Conservation (phyloP, 495 filamentous ascomycete genomes). For the Evernia prunastri region DNA sequence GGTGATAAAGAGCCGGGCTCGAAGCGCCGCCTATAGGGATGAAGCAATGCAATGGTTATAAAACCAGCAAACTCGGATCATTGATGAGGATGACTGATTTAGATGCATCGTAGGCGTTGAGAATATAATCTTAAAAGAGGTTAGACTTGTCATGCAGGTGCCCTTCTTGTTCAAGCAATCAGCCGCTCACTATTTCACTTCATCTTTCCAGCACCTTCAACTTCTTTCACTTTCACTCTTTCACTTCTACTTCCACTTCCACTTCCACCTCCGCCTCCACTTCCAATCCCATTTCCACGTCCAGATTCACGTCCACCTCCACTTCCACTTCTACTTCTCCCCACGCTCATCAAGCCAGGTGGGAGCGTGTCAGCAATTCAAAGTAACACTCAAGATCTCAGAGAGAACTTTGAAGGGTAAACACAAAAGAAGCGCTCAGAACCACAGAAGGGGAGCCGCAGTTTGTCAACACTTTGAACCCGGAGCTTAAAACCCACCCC, state of each 20-base stretch:
- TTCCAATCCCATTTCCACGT: too few relatives aligned
- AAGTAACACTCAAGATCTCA: background rate
- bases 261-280: too few relatives aligned
- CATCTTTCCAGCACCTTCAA: background rate
- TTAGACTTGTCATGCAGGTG: background rate
- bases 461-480: background rate
- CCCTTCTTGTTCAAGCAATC: background rate
- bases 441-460: background rate
- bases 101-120: background rate
- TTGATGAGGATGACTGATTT: background rate
- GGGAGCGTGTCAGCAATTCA: background rate
- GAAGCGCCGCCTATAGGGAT: background rate
- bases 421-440: background rate
- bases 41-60: background rate
- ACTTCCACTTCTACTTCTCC: too few relatives aligned
- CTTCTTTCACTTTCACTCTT: background rate
- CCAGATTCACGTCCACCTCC: too few relatives aligned
- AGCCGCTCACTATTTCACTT: background rate
- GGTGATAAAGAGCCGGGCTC: background rate
- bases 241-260: too few relatives aligned
- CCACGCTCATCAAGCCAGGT: background rate
- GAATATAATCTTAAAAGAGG: background rate
- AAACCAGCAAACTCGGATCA: too few relatives aligned
- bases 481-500: background rate
- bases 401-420: background rate